Conservation (phyloP, 352 stramenopile genomes). For the Phytophthora nicotianae region DNA sequence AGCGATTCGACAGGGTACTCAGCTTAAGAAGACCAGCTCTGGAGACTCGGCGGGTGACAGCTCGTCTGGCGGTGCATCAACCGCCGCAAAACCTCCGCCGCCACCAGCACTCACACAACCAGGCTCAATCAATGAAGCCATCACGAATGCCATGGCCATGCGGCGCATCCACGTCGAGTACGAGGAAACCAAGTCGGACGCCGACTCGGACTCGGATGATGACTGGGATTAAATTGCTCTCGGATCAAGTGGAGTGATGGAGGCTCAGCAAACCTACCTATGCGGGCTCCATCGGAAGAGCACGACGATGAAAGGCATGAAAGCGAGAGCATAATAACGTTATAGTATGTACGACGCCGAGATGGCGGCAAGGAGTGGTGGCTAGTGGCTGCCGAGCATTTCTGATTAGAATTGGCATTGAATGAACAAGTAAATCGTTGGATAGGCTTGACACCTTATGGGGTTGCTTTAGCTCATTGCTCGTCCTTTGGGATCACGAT, state of each 20-base stretch:
- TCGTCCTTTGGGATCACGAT: conserved; percentile 21
- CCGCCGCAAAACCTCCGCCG: conserved; percentile 21
- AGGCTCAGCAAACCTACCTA: conserved; percentile 9
- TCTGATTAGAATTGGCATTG: conserved; percentile 32
- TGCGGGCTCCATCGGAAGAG: conserved; percentile 39
- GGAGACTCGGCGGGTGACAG: conserved; percentile 2
- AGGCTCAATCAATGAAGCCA: conserved; percentile 77
- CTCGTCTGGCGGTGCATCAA: conserved; percentile 21
- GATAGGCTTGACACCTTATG: conserved; percentile 5
- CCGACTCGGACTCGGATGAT: conserved; percentile 75
- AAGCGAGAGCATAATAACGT: conserved; percentile 22
- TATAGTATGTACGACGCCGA: conserved; percentile 34
- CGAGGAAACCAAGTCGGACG: conserved; percentile 65
- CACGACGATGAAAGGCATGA: conserved; percentile 11
- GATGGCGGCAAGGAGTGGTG: conserved; percentile 10
- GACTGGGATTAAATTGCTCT: conserved; percentile 67
- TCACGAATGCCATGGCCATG: conserved; percentile 81
- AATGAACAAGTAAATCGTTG: conserved; percentile 20
- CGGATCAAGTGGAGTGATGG: conserved; percentile 8
- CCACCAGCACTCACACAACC: conserved; percentile 44
- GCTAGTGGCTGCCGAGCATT: conserved; percentile 15
- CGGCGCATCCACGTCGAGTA: conserved; percentile 85
- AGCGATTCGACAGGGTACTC: conserved; percentile 72
- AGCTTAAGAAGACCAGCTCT: conserved; percentile 51
- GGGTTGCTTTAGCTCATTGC: neutral